Base-by-base conservation (phyloP, 257 asterid species). In the Marsdenia floribunda region DNA sequence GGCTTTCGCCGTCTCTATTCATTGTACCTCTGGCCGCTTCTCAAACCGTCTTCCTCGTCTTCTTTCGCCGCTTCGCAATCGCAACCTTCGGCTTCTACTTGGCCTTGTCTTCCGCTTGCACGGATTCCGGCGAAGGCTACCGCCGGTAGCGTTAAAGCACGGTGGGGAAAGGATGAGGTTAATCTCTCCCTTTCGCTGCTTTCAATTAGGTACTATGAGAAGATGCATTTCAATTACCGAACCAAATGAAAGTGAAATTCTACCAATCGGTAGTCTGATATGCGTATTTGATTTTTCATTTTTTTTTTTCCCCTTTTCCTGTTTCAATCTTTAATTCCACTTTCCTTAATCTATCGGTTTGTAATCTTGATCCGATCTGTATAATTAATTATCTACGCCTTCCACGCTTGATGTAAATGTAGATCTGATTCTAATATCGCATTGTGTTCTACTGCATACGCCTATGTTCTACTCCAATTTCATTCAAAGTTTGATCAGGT, bases 91-190 rank as follows among this genome's bases (percentile, higher is more conserved):
- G 46, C 82, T 38, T 85, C 89, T 26, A 1, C 81, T 63, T 89
- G 96, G 97, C 91, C 91, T 9, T 81, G 92, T 57, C 87, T 88
- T 64, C 97, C 94, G 29, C 82, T 79, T 15, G 76, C 87, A 53
- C 78, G 68, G 67, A 55, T 76, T 74, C 77, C 89, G 37, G 75
- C 84, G 21, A 87, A 79, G 64, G 52, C 86, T 54, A 38, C 82
- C 47, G 83, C 71, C 59, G 69, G 61, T 50, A 75, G 72, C 40
- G 67, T 74, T 60, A 92, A 86, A 58, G 87, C 88, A 40, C 84
- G 96, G 65, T 94, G 98, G 99, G 99, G 99, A 35, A 92, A 88
- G 84, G 99, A 94, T 76, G 99, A 94, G 87, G 93, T 94, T 73
- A 91, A 92, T 76, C 90, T 94, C 63, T 90, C 97, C 60, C 85